These are phyloP conservation scores for Stemphylium vesicarium DNA, from an alignment of 2,329 filamentous ascomycete species.

Conservation along the genomic window DNA sequence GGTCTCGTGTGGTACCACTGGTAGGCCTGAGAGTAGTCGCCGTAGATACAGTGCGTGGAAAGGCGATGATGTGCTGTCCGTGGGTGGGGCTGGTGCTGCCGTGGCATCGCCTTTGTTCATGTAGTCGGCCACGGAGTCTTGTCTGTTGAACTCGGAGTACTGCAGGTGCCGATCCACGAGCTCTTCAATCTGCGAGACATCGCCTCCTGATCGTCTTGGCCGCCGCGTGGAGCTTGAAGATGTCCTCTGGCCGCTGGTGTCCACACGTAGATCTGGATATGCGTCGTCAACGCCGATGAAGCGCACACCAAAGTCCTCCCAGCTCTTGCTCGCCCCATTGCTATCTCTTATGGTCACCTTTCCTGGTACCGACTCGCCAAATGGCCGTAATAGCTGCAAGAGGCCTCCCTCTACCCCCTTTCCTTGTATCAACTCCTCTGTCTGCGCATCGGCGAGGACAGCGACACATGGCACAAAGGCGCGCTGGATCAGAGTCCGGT, in stretches of 20 bases:
- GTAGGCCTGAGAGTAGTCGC: conserved; percentile 78
- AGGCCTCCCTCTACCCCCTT: conserved; percentile 87
- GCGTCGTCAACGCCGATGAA: conserved; percentile 75
- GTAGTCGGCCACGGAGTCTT: conserved; percentile 50
- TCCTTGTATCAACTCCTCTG: conserved; percentile 75
- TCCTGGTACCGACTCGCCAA: conserved; percentile 85
- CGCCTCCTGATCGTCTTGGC: conserved; percentile 54
- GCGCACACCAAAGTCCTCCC: conserved; percentile 88
- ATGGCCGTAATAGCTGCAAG: conserved; percentile 85
- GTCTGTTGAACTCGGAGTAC: conserved; percentile 68
- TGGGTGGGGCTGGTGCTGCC: conserved; percentile 8
- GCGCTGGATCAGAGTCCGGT: conserved; percentile 72
- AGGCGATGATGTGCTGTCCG: conserved; percentile 63
- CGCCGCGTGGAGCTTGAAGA: conserved; percentile 37
- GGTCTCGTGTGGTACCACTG: conserved; percentile 84
- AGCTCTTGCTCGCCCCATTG: conserved; percentile 78
- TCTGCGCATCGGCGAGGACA: conserved; percentile 85
- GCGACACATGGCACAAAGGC: conserved; percentile 90
- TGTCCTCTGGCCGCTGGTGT: conserved; percentile 30
- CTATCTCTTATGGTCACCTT: conserved; percentile 92
- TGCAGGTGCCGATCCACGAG: conserved; percentile 80
- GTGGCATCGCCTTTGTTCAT: conserved; percentile 44
- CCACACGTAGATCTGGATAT: conserved; percentile 48
- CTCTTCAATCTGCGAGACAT: conserved; percentile 75
- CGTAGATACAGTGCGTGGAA: conserved; percentile 88